phyloP scores from a whole-genome alignment of 1,284 basidiomycete species.

The Malassezia sympodialis region DNA sequence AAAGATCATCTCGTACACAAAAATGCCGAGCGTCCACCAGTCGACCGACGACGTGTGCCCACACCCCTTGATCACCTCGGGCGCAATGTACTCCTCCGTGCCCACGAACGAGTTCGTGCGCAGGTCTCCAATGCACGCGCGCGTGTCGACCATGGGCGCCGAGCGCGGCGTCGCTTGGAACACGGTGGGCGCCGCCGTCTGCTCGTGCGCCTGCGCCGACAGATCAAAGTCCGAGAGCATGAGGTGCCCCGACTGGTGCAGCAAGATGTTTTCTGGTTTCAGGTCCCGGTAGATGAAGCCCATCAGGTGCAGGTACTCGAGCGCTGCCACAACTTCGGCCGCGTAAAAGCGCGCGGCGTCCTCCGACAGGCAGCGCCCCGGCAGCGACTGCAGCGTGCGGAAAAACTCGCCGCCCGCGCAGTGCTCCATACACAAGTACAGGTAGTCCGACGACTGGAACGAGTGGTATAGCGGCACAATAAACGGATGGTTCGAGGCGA shows the following conservation, averaged over 20 bases:
- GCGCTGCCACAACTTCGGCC: slow-evolving; percentile 90
- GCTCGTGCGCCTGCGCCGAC: slow-evolving; percentile 73
- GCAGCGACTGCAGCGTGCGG: slow-evolving; percentile 68
- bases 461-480: slow-evolving; percentile 47
- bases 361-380: slow-evolving; percentile 88
- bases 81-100: slow-evolving; percentile 98
- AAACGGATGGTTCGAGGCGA: slow-evolving; percentile 45
- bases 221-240: slow-evolving; percentile 99
- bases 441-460: slow-evolving; percentile 46
- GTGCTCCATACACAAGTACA: slow-evolving; percentile 55
- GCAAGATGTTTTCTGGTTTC: slow-evolving; percentile 98
- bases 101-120: slow-evolving; percentile 98
- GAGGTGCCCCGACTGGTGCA: slow-evolving; percentile 96
- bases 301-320: slow-evolving; percentile 97
- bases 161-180: slow-evolving; percentile 79
- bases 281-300: slow-evolving; percentile 99
- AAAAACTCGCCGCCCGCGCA: slow-evolving; percentile 99
- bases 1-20: slow-evolving; percentile 99
- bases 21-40: slow-evolving; percentile 98
- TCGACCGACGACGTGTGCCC: slow-evolving; percentile 98
- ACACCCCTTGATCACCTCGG: slow-evolving; percentile 93
- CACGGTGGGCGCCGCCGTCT: slow-evolving; percentile 75
- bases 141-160: slow-evolving; percentile 86
- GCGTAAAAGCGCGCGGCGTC: slow-evolving; percentile 95
- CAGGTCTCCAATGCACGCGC: slow-evolving; percentile 93